phyloP scores from a whole-genome alignment of 2,329 filamentous ascomycete species.

The Pseudocercospora eumusae region DNA sequence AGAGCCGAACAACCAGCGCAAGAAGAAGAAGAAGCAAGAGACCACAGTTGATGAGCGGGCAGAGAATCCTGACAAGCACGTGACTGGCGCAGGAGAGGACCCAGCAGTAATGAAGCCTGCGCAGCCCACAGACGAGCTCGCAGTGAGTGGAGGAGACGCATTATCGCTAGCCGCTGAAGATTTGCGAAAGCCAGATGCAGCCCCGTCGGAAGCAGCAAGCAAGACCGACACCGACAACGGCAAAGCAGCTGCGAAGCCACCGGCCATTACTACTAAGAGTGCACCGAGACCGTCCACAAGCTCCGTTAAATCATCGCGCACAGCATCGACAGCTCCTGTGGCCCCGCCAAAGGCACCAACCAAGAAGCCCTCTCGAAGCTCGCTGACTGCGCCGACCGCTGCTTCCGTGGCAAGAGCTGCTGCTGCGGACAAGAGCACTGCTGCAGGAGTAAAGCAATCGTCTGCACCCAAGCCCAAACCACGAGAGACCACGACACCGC shows the following conservation, averaged over 20 bases:
- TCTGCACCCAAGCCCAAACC: conserved; percentile 46
- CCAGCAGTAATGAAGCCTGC: conserved; percentile 45
- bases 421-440: conserved; percentile 26
- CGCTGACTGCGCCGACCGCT: conserved; percentile 40
- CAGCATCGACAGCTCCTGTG: conserved; percentile 17
- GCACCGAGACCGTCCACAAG: conserved; percentile 17
- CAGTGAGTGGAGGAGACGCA: conserved; percentile 43
- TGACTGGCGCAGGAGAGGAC: conserved; percentile 47
- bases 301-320: conserved; percentile 23
- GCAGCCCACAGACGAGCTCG: conserved; percentile 42
- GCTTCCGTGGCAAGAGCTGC: conserved; percentile 36
- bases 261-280: conserved; percentile 24
- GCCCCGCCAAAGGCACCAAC: conserved; percentile 8
- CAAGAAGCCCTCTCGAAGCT: conserved; percentile 39
- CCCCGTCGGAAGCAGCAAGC: conserved; percentile 22
- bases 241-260: conserved; percentile 22
- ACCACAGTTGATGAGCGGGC: conserved; percentile 28
- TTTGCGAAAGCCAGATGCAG: conserved; percentile 24
- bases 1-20: conserved; percentile 26
- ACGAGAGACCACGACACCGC: conserved; percentile 69
- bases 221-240: conserved; percentile 19
- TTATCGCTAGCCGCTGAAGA: conserved; percentile 39
- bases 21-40: conserved; percentile 5
- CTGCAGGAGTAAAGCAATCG: conserved; percentile 24
- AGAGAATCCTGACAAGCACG: conserved; percentile 49